Conservation (phyloP, 1,139 yeast species). For the Yamadazyma triangularis region DNA sequence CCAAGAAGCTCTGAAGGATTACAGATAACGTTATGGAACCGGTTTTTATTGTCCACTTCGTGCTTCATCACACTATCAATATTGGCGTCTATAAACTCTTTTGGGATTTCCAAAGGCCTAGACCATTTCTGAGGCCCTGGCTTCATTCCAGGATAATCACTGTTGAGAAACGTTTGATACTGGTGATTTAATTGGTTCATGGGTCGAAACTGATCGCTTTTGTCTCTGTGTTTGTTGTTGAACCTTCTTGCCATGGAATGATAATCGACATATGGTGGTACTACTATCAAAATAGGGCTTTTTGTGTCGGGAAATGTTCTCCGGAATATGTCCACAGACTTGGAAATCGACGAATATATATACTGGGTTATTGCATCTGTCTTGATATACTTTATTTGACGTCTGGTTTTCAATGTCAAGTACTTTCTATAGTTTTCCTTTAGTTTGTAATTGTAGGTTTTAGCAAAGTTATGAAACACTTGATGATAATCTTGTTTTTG, state of each 20-base stretch:
- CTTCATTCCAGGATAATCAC: no score
- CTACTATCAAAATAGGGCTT: not conserved
- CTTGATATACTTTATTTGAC: not conserved
- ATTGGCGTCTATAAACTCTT: no score
- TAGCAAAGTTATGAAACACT: not conserved
- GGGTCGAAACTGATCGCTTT: no score
- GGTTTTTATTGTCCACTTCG: no score
- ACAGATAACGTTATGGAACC: not conserved
- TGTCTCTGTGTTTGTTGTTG: not conserved
- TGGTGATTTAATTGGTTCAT: no score
- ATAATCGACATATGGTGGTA: not conserved
- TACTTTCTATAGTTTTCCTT: no score
- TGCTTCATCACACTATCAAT: no score
- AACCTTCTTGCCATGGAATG: not conserved
- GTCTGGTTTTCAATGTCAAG: not conserved
- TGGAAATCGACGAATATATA: not conserved
- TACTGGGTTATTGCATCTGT: not conserved
- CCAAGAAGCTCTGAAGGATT: not conserved
- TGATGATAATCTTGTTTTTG: conserved; percentile 1
- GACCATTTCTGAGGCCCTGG: no score
- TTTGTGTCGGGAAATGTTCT: not conserved
- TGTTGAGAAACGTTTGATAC: no score
- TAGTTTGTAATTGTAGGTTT: not conserved
- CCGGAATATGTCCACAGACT: not conserved
- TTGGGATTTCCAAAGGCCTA: no score